These are phyloP conservation scores for Leucaena leucocephala DNA, from an alignment of 306 rosid genomes.

Conservation along the genomic window DNA sequence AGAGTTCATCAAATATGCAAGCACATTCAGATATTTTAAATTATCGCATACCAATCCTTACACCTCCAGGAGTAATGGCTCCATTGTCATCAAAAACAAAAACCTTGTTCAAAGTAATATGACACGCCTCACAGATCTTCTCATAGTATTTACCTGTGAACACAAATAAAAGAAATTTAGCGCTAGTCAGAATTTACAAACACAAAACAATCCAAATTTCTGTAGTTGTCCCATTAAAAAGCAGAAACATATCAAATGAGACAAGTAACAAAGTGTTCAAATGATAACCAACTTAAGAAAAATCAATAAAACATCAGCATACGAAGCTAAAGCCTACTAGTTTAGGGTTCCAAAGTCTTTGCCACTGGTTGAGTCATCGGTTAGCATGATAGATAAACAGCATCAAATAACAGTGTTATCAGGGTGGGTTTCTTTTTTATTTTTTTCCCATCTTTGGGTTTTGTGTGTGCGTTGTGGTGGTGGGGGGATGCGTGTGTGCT, in stretches of 20 bases:
- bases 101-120: constrained; percentile 88
- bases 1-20: constrained; percentile 17
- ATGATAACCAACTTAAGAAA: neutral
- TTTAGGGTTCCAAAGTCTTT: neutral
- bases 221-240: neutral
- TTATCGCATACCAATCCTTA: constrained; percentile 73
- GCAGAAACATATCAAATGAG: neutral
- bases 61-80: constrained; percentile 79
- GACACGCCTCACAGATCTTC: constrained; percentile 84
- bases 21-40: constrained; percentile 22
- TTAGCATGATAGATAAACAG: constrained; percentile 1
- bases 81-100: constrained; percentile 87
- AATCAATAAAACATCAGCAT: neutral
- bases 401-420: neutral
- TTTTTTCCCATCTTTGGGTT: neutral
- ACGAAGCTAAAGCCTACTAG: neutral
- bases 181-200: constrained; percentile 17
- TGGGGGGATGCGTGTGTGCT: neutral
- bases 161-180: constrained; percentile 17
- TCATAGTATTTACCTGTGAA: constrained; percentile 78
- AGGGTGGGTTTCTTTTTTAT: neutral
- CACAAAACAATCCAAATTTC: neutral
- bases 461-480: too few relatives aligned
- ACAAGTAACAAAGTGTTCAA: neutral
- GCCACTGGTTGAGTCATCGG: neutral